phyloP scores from a whole-genome alignment of 2,329 filamentous ascomycete genomes.

The Curvularia spicifera region DNA sequence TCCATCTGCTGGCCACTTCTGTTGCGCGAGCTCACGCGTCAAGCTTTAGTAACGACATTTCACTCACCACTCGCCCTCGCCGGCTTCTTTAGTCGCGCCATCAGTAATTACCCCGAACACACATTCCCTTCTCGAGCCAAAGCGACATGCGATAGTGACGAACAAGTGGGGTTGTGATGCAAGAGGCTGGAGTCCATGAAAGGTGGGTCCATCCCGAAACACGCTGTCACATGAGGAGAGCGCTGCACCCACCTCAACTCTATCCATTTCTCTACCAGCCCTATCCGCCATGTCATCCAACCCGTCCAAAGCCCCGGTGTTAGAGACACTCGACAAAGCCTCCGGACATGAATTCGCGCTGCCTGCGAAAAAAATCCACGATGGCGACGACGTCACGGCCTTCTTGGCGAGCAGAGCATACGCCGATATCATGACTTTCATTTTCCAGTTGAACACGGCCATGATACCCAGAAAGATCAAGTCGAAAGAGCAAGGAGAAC shows the following conservation, averaged over 20 bases:
- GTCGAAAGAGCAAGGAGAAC: slow-evolving; percentile 42
- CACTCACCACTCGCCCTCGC: slow-evolving; percentile 12
- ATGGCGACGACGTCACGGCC: slow-evolving; percentile 77
- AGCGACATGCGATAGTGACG: slow-evolving; percentile 6
- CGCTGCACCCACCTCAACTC: slow-evolving; percentile 6
- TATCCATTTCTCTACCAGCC: slow-evolving; percentile 9
- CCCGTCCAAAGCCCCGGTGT: slow-evolving; percentile 22
- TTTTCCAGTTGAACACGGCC: slow-evolving; percentile 87
- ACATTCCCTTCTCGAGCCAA: background rate
- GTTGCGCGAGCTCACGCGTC: background rate
- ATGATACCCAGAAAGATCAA: slow-evolving; percentile 72
- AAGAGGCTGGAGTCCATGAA: slow-evolving; percentile 8
- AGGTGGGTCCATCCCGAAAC: slow-evolving; percentile 18
- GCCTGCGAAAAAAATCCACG: slow-evolving; percentile 83
- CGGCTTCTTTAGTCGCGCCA: slow-evolving; percentile 21
- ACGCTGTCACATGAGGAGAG: slow-evolving; percentile 30
- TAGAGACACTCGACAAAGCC: slow-evolving; percentile 31
- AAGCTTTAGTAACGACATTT: background rate
- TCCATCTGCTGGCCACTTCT: background rate
- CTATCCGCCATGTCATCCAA: slow-evolving; percentile 34
- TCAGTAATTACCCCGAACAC: background rate
- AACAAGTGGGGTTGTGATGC: slow-evolving; percentile 6
- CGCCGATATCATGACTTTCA: slow-evolving; percentile 82
- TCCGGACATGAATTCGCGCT: slow-evolving; percentile 60
- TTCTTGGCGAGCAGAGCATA: slow-evolving; percentile 87